Base-by-base conservation (phyloP, 768 basidiomycete species). In the Lactarius hatsudake region DNA sequence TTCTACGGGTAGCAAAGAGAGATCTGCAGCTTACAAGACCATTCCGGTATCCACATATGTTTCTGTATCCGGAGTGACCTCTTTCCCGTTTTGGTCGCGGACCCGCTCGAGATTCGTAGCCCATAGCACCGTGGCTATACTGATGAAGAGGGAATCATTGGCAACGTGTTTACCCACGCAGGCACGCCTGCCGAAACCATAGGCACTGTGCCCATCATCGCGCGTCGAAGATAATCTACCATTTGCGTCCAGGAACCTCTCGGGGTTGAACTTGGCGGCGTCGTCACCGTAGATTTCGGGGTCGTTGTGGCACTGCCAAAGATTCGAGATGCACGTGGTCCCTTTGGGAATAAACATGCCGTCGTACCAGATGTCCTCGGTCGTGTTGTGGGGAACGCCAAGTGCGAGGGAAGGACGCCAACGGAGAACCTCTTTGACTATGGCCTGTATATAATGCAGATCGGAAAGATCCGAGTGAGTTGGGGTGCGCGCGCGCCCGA, bases 321-420 rank as follows among this genome's bases (percentile, higher is more conserved):
- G 36, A 59, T 78, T 77, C 9, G 71, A 69, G 30, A 77, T 57
- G 32, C 78, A 71, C 3, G 77, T 71, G 4, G 77, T 76, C 18
- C 76, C 79, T 45, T 73, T 75, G 1, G 79, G 79, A 18, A 81
- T 78, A 61, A 73, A 66, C 55, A 65, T 64, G 13, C 69, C 74
- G 40, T 71, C 67, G 58, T 76, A 78, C 53, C 51, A 68, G 57
- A 75, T 74, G 55, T 78, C 76, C 61, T 68, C 59, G 68, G 67
- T 59, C 63, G 64, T 48, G 54, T 20, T 45, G 45, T 59, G 64
- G 18, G 62, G 61, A 26, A 66, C 10, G 9, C 45, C 26, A 9
- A 63, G 12, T 26, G 62, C 56, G 8, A 67, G 38, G 5, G 40
- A 10, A 7, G 66, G 61, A 6, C 60, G 43, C 66, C 66, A 67